phyloP scores from a whole-genome alignment of 2,329 filamentous ascomycete genomes.

The Ceratocystis lukuohia region DNA sequence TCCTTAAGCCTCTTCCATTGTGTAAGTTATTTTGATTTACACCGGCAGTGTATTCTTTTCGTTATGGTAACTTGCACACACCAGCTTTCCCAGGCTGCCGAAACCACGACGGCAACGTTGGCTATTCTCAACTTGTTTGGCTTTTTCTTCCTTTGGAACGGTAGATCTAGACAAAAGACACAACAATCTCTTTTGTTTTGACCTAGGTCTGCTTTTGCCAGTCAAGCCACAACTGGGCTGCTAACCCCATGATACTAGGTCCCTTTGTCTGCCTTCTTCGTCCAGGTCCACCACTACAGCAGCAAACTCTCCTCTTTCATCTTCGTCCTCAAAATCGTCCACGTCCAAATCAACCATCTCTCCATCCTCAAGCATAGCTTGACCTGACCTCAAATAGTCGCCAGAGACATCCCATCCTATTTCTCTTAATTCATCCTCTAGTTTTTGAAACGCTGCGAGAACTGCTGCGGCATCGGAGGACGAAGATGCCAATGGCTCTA shows the following conservation, averaged over 20 bases:
- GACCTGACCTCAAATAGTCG: constrained; percentile 36
- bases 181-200: neutral
- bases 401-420: constrained; percentile 43
- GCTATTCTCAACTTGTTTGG: neutral
- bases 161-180: neutral
- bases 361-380: constrained; percentile 40
- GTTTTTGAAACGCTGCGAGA: constrained; percentile 35
- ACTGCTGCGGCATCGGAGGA: constrained; percentile 33
- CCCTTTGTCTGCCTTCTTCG: constrained; percentile 37
- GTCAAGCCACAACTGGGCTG: neutral
- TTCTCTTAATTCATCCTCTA: constrained; percentile 35
- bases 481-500: constrained; percentile 25
- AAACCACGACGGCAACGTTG: neutral
- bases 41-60: no score
- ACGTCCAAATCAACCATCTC: constrained; percentile 37
- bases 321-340: constrained; percentile 40
- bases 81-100: neutral
- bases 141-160: neutral
- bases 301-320: constrained; percentile 40
- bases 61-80: neutral
- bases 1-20: no score
- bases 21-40: no score
- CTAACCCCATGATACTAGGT: constrained; percentile 36
- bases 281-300: constrained; percentile 42
- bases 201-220: neutral